These are phyloP conservation scores for Corymbia maculata DNA, from an alignment of 345 rosid species.

Conservation along the genomic window DNA sequence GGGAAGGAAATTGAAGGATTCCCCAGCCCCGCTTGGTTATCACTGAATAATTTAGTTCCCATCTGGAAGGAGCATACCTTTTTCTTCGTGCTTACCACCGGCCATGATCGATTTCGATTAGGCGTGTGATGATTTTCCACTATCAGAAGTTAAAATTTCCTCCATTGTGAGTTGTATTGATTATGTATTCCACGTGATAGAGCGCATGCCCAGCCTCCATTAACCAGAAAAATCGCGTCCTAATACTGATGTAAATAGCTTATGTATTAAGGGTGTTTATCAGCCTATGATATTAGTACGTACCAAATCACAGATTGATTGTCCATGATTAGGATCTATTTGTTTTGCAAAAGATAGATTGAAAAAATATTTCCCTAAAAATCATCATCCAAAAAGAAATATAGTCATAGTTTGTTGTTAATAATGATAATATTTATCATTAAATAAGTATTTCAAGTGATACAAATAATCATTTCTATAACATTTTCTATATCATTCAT, in stretches of 20 bases:
- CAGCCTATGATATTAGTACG: neutral
- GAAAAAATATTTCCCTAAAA: neutral
- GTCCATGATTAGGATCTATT: neutral
- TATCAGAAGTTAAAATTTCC: neutral
- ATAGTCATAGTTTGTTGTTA: neutral
- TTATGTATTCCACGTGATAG: neutral
- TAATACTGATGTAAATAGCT: neutral
- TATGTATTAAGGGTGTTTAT: neutral
- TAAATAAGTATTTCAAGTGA: neutral
- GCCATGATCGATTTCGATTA: neutral
- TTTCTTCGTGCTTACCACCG: neutral
- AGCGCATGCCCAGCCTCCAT: neutral
- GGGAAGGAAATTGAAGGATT: slow-evolving; percentile 61
- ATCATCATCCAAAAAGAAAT: neutral
- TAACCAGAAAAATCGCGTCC: neutral
- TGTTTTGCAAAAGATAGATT: neutral
- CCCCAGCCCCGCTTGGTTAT: slow-evolving; percentile 67
- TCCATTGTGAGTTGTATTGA: neutral
- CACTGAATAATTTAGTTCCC: slow-evolving; percentile 12
- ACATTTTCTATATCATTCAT: neutral
- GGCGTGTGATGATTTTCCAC: neutral
- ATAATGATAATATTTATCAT: neutral
- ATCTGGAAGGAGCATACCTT: neutral
- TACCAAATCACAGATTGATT: neutral
- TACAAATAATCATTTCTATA: neutral